Percentiles rank a stretch among this genome's conserved stretches.
phyloP scores from a whole-genome alignment of 345 rosid species.

The Brassica carinata region DNA sequence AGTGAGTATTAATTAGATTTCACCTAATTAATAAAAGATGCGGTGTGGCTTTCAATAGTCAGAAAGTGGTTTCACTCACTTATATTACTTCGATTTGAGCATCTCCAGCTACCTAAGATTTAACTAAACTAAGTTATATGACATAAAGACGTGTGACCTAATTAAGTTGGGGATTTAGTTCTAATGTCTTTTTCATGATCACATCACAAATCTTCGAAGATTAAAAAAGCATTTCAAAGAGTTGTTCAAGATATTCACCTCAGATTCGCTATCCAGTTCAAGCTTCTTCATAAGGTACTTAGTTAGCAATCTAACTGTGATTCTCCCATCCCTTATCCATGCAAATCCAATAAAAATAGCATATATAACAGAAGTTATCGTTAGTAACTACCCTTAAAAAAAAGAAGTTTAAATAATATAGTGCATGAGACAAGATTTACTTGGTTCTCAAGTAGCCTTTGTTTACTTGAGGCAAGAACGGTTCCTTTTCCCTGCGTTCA shows the following conservation, averaged over 20 bases:
- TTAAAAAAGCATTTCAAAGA: neutral
- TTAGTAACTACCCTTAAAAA: neutral
- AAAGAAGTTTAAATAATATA: neutral
- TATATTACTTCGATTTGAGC: no score
- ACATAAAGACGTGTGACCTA: constrained; percentile 35
- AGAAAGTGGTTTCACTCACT: no score
- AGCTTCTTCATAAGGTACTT: constrained; percentile 94
- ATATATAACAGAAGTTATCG: constrained; percentile 14
- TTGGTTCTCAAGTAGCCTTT: constrained; percentile 98
- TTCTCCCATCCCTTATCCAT: constrained; percentile 77
- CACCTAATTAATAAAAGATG: no score
- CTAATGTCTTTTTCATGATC: constrained; percentile 32
- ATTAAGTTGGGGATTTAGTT: constrained; percentile 31
- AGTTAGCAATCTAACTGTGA: constrained; percentile 82
- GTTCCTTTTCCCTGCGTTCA: constrained; percentile 74
- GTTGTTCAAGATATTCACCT: constrained; percentile 53
- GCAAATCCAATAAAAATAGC: constrained; percentile 19
- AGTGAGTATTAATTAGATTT: no score
- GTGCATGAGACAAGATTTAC: constrained; percentile 43
- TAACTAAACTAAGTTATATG: constrained; percentile 23
- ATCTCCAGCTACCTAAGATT: neutral
- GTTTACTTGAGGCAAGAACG: constrained; percentile 85
- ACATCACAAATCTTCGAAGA: neutral
- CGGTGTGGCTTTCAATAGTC: no score
- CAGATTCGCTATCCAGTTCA: constrained; percentile 79